phyloP scores from a whole-genome alignment of 306 rosid species.

The Sindora glabra region DNA sequence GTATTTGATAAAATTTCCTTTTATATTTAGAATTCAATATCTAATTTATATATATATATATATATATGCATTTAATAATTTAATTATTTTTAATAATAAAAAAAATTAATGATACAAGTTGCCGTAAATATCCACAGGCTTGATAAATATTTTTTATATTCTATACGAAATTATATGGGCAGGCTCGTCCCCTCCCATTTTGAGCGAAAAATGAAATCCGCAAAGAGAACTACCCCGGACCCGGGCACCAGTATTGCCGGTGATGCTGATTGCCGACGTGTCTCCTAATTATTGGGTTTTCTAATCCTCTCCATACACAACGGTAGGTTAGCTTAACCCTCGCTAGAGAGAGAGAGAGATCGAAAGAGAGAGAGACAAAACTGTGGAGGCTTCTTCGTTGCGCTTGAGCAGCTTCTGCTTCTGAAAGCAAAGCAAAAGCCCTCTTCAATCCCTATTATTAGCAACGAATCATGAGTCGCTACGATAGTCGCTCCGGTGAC shows the following conservation, averaged over 20 bases:
- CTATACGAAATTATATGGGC: too few species aligned
- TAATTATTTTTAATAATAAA: too few species aligned
- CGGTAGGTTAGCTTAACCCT: neutral
- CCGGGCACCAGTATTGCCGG: neutral
- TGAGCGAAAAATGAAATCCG: too few species aligned
- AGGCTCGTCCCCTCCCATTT: too few species aligned
- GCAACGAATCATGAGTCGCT: slow-evolving; percentile 66
- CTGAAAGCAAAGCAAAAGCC: slow-evolving; percentile 16
- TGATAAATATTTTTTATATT: too few species aligned
- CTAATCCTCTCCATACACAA: neutral
- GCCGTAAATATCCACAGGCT: too few species aligned
- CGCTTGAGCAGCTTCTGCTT: neutral
- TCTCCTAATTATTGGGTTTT: neutral
- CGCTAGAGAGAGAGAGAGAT: neutral
- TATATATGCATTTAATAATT: too few species aligned
- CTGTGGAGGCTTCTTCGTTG: neutral
- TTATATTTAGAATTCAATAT: too few species aligned
- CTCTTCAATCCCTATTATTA: neutral
- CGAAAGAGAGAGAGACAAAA: neutral
- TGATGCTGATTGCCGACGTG: neutral
- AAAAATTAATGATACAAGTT: too few species aligned
- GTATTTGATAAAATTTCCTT: too few species aligned
- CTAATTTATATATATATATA: too few species aligned
- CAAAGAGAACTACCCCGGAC: too few species aligned
- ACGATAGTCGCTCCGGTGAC: slow-evolving; percentile 93